Conservation (phyloP, 2,329 filamentous ascomycete genomes). For the Stemphylium beticola region DNA sequence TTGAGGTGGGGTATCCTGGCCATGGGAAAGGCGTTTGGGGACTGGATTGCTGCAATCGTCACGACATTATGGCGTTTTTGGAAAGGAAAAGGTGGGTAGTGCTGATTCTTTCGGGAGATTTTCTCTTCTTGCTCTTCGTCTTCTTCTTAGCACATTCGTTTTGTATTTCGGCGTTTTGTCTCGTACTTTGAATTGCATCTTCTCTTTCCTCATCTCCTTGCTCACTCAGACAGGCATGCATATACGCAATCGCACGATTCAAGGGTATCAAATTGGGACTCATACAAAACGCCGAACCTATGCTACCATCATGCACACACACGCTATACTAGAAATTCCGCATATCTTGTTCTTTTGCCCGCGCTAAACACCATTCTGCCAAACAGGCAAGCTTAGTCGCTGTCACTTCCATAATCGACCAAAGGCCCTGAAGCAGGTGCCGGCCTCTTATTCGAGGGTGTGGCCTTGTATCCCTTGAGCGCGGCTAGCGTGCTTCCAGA, state of each 20-base stretch:
- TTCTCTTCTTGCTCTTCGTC: neutral
- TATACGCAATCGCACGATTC: no score
- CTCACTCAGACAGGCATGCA: no score
- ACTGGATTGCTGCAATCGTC: neutral
- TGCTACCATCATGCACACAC: no score
- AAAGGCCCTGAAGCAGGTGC: constrained; percentile 70
- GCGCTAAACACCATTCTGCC: neutral
- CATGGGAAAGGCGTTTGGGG: neutral
- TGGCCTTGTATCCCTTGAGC: constrained; percentile 62
- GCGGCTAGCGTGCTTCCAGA: constrained; percentile 83
- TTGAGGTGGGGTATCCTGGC: constrained; percentile 3
- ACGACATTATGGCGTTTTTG: no score
- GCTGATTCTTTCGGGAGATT: neutral
- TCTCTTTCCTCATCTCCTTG: no score
- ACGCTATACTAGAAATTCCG: no score
- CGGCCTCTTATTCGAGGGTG: constrained; percentile 58
- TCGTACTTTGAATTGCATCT: no score
- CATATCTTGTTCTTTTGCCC: no score
- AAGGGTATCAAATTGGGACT: no score
- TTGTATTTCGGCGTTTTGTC: no score
- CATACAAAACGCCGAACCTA: no score
- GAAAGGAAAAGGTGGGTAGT: neutral
- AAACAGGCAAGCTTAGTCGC: constrained; percentile 48
- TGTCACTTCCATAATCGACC: constrained; percentile 89
- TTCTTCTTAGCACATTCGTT: neutral